phyloP scores from a whole-genome alignment of 345 rosid genomes.

The Garcia nutans region DNA sequence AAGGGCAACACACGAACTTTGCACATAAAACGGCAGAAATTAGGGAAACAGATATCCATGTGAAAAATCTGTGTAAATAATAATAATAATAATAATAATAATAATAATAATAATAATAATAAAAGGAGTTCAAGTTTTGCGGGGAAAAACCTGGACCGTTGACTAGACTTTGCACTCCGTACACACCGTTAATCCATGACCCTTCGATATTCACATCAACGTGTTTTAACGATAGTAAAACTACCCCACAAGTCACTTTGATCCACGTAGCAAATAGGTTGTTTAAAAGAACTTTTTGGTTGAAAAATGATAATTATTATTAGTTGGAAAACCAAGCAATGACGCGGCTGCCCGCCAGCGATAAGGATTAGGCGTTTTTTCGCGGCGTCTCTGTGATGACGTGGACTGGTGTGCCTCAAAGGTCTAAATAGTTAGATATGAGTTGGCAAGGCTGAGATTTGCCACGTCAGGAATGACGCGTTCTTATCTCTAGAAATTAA shows the following conservation, averaged over 20 bases:
- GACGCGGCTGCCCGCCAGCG: neutral
- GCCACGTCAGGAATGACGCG: too few species aligned
- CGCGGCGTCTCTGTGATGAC: neutral
- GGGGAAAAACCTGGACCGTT: neutral
- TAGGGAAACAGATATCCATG: neutral
- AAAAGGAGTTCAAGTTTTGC: too few species aligned
- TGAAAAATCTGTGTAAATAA: neutral
- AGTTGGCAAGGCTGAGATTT: too few species aligned
- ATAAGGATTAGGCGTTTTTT: neutral
- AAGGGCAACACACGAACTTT: neutral
- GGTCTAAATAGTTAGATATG: too few species aligned
- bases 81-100: too few species aligned
- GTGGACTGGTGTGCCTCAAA: neutral
- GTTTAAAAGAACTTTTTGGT: neutral
- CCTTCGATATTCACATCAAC: neutral
- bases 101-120: too few species aligned
- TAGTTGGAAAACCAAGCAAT: neutral
- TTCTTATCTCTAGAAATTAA: too few species aligned
- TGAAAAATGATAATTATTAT: too few species aligned
- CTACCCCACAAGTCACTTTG: neutral
- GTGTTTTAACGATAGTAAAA: neutral
- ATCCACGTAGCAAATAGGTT: neutral
- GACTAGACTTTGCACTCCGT: neutral
- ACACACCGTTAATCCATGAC: neutral
- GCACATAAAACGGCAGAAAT: too few species aligned